These are phyloP conservation scores for Exidia glandulosa DNA, from an alignment of 768 basidiomycete species.

Conservation along the genomic window DNA sequence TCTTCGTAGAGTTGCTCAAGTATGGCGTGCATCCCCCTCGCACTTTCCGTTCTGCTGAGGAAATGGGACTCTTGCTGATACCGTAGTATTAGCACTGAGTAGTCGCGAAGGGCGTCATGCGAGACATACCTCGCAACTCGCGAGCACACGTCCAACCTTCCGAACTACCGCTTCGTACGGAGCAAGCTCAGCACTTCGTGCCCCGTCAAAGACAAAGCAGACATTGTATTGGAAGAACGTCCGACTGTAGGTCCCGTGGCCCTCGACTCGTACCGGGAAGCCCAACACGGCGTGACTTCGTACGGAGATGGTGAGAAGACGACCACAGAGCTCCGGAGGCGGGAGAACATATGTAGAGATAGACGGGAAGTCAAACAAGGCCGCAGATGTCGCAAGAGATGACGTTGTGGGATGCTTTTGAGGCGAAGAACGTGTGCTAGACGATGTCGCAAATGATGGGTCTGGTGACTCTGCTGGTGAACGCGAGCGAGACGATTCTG, in stretches of 20 bases:
- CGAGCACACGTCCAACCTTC: constrained; percentile 85
- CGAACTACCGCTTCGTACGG: constrained; percentile 94
- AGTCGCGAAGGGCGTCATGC: neutral
- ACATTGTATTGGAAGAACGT: constrained; percentile 91
- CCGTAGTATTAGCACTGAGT: neutral
- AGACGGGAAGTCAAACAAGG: constrained; percentile 80
- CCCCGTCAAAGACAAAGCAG: constrained; percentile 82
- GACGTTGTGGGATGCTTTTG: neutral
- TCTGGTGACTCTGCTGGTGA: neutral
- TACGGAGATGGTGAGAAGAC: constrained; percentile 79
- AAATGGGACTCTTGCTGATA: constrained; percentile 78
- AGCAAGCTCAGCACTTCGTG: constrained; percentile 73
- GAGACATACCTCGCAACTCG: constrained; percentile 70
- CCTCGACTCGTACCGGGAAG: constrained; percentile 67
- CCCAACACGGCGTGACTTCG: constrained; percentile 80
- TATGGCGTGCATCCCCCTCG: constrained; percentile 58
- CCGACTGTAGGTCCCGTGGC: constrained; percentile 58
- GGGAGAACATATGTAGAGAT: constrained; percentile 95
- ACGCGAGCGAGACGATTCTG: neutral
- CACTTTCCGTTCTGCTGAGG: constrained; percentile 60
- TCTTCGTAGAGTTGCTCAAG: constrained; percentile 96
- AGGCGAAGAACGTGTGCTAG: constrained; percentile 1
- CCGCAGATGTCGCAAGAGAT: constrained; percentile 10
- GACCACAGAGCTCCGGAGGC: constrained; percentile 69
- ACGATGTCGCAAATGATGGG: neutral